Evolutionary conservation across 2,329 filamentous ascomycete species (phyloP).

Genomic region (Beauveria asiatica): DNA sequence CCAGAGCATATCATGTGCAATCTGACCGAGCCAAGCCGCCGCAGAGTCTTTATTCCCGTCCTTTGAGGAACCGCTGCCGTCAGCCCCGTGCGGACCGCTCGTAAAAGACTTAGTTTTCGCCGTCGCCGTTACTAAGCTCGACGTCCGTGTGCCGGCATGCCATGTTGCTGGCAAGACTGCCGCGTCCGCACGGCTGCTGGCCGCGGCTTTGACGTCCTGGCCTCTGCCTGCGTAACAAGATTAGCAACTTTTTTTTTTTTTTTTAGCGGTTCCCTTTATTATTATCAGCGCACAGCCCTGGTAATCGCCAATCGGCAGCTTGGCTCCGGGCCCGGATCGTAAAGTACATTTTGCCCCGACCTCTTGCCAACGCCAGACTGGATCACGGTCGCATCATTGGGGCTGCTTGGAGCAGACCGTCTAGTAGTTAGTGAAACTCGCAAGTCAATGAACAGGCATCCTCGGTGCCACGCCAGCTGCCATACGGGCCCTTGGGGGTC

Average conservation of each 20-base stretch:
- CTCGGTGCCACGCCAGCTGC: background rate
- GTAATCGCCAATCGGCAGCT: constrained; percentile 3
- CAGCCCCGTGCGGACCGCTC: background rate
- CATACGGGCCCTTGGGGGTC: constrained; percentile 4
- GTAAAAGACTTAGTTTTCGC: background rate
- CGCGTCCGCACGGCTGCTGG: constrained; percentile 3
- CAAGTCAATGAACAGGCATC: background rate
- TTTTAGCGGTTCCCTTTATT: background rate
- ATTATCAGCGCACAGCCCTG: constrained; percentile 2
- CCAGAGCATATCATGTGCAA: background rate
- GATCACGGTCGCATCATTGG: background rate
- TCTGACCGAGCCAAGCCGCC: background rate
- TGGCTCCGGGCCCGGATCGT: background rate
- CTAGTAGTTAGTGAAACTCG: constrained; percentile 1
- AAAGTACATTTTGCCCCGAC: constrained; percentile 5
- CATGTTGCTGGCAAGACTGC: background rate
- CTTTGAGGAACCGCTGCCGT: background rate
- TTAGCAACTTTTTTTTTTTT: background rate
- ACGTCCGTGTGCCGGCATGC: background rate
- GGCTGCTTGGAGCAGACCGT: background rate
- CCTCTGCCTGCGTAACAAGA: background rate
- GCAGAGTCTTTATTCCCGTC: background rate
- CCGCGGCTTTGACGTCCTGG: constrained; percentile 7
- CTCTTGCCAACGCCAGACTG: constrained; percentile 4
- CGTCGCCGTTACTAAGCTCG: background rate